Base-by-base conservation (phyloP, 176 grass and related monocot genomes). In the Aegilops speltoides region DNA sequence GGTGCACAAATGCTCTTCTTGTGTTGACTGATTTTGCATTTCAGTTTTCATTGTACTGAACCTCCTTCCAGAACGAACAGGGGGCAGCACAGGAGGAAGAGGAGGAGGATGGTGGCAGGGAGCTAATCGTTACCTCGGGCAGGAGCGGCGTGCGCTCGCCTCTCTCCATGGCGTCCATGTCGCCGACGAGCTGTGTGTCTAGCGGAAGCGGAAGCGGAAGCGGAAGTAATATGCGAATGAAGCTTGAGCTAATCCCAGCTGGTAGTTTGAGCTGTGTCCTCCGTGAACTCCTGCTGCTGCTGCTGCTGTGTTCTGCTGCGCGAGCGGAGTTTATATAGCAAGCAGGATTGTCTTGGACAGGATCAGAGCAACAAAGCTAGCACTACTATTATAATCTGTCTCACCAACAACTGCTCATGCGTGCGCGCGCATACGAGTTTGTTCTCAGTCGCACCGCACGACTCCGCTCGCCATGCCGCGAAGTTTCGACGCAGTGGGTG, bases 111-210 rank as follows among this genome's bases (percentile, higher is more conserved):
- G 46, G 46, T 48, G 46, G 48, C 48, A 48, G 62, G 45, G 22
- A 38, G 26, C 2, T 31, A 19, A 73, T 73, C 14, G 20, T 82
- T 86, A 90, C 89, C 89, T 83, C 73, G 1, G 84, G 79, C 73
- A 83, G 52, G n/a, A 86, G 79, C 71, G 64, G 61, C n/a, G 79
- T 73, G 16, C 23, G 15, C 54, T 62, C 34, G 56, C 89, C 89
- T 16, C 65, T 77, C 89, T 90, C 89, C 84, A 90, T 90, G 88
- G 79, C 84, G 22, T 85, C 87, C 87, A 85, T 89, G 59, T 10
- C 15, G 40, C 50, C 24, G 75, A 38, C 23, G 45, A 20, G 32
- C 60, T 26, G 10, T 19, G 68, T 11, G 59, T 52, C 33, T 17
- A 63, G 10, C 32, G 25, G 1, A 29, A 11, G 60, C 11, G 25